Base-by-base conservation (phyloP, 2,329 filamentous ascomycete genomes). In the Sporothrix pallida region DNA sequence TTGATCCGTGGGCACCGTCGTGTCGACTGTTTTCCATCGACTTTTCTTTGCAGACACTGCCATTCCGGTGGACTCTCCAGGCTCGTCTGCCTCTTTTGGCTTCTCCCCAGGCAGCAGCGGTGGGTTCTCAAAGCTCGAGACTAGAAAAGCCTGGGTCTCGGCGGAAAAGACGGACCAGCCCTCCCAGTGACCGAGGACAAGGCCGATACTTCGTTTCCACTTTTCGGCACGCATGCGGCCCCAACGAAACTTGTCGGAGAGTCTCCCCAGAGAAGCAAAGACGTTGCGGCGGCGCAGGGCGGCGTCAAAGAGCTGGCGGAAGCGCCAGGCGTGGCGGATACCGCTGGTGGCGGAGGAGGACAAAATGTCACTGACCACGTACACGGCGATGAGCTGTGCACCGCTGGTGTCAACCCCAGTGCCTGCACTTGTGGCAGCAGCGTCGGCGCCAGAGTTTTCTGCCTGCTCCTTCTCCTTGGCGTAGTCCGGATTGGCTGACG, bases 281-380 rank as follows among this genome's bases (percentile, higher is more conserved):
- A 91, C 89, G 73, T 89, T 88, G 73, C 90, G 88, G 9, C 88
- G 83, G 44, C 89, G 89, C 31, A 98, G 85, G 0, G 91, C 89
- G 0, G 86, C 85, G 80, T 97, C 94, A 75, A 97, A 94, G 2
- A 95, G 86, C 76, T 92, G 90, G 26, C 94, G 87, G 79, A 94
- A 97, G 71, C 94, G 91, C 93, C 94, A 97, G 2, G 93, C 93
- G 80, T 95, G 93, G 1, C 93, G 90, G 31, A 95, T 90, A 1
- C 91, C 92, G 76, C 92, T 92, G 10, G 91, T 93, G 0, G 92
- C 93, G 0, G 88, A 88, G 0, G 93, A 92, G 0, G 92, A 93
- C 13, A 97, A 86, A 63, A 97, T 92, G 80, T 98, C 95, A 80
- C 85, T 89, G 67, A 88, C 82, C 0, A 96, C 86, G 79, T 97